Base-by-base conservation (phyloP, 2,329 filamentous ascomycete genomes). In the Orbilia oligospora region DNA sequence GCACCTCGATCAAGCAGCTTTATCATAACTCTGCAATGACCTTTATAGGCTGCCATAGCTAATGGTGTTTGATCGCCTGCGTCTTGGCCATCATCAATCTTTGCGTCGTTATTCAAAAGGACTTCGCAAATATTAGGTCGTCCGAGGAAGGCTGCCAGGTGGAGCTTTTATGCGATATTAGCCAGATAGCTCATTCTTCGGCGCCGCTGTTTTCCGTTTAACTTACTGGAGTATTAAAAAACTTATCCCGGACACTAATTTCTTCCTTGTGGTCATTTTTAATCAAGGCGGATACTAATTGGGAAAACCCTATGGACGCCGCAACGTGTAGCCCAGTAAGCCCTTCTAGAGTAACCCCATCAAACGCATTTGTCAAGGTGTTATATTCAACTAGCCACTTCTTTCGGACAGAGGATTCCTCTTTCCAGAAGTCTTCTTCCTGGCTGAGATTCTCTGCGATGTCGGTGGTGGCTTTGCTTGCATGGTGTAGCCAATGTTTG, bases 401-500 rank as follows among this genome's bases (percentile, higher is more conserved):
- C 14, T 83, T 83, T 6, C 85, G 82, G 9, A 85, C 83, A 0
- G 80, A 71, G 0, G 85, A 86, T 14, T 83, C 82, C 0, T 76
- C 80, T 33, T 83, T 82, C 85, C 85, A 86, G 66, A 86, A 86
- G 9, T 84, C 83, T 5, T 83, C 68, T 44, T 86, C 85, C 6
- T 82, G 56, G 67, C 84, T 85, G 1, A 86, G 80, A 9, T 83
- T 83, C 38, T 86, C 85, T 0, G 85, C 85, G n/a, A 86, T 85
- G 61, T 86, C 85, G 3, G 81, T 76, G 0, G 85, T 86, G 18
- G 85, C 85, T 61, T 85, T 85, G 49, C 84, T 84, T 1, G 84
- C 85, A 64, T 86, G 85, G 5, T 83, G 81, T 2, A 86, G 81
- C 85, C 85, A 86, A 41, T 86, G 80, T 58, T 85, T 86, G 3